phyloP scores from a whole-genome alignment of 2,329 filamentous ascomycete species.

The Beauveria scarabaeidicola region DNA sequence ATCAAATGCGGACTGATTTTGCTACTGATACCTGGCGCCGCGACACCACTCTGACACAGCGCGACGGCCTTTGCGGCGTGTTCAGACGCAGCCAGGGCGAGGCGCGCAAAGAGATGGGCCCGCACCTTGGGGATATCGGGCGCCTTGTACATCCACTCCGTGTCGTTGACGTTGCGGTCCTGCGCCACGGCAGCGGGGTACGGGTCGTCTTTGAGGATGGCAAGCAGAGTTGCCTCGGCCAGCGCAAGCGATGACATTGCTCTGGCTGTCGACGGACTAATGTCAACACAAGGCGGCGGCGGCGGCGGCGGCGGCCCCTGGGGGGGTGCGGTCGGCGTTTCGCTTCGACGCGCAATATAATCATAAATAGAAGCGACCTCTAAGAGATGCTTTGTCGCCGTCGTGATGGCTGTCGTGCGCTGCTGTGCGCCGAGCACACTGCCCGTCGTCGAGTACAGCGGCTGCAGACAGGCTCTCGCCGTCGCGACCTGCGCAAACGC shows the following conservation, averaged over 20 bases:
- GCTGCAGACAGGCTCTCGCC: constrained; percentile 63
- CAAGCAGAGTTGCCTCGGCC: constrained; percentile 82
- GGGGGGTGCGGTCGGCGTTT: constrained; percentile 19
- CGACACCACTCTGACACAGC: constrained; percentile 33
- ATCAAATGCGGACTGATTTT: constrained; percentile 58
- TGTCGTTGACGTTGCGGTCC: constrained; percentile 71
- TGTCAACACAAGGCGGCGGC: constrained; percentile 41
- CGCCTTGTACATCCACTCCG: constrained; percentile 93
- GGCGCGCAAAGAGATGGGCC: constrained; percentile 75
- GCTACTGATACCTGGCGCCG: constrained; percentile 22
- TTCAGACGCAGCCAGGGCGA: constrained; percentile 82
- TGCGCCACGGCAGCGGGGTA: constrained; percentile 79
- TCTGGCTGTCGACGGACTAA: constrained; percentile 42
- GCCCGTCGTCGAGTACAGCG: constrained; percentile 58
- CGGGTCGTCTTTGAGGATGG: constrained; percentile 88
- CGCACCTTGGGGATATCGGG: constrained; percentile 83
- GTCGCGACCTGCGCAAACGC: constrained; percentile 66
- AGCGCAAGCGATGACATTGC: constrained; percentile 60
- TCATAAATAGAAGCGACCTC: constrained; percentile 71
- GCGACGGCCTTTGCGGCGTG: constrained; percentile 68
- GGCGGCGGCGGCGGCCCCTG: constrained; percentile 29
- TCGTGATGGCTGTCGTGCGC: constrained; percentile 59
- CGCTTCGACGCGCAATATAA: constrained; percentile 54
- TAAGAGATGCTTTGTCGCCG: constrained; percentile 69
- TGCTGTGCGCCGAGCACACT: constrained; percentile 56